Evolutionary conservation across 2,329 filamentous ascomycete species (phyloP), one percentile per base, ranked within the genome.

Genomic region (Scedosporium aurantiacum): DNA sequence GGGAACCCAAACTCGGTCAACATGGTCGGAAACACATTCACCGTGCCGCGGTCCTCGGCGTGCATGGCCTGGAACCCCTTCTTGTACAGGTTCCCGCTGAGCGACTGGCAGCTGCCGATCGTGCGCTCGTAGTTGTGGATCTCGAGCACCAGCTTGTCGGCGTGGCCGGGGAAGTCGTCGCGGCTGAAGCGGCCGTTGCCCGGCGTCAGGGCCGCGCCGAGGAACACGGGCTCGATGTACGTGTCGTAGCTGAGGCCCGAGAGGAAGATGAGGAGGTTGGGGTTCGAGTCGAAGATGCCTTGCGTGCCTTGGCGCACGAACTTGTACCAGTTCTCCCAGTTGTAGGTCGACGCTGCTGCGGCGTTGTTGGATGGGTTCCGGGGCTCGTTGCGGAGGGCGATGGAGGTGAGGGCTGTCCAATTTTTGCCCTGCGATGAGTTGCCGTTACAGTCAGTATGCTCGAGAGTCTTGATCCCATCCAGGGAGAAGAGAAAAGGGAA

Each of bases 241-340:
- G 80, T 83, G 68, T 84, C 82, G 70, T 76, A 85, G 68, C 78
- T 76, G 21, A 85, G 74, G 0, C 83, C 83, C 3, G 82, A 85
- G 25, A 85, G 74, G 69, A 85, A 82, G 64, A 86, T 80, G n/a
- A 85, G 70, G 1, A 80, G 70, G 60, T 77, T 69, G 0, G 77
- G 71, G 68, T 85, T 82, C 10, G 77, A 78, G 1, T 68, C 68
- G 70, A 84, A 74, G 60, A 85, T 77, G 4, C 78, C 75, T 18
- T 73, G 68, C 1, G 81, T 75, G 18, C 78, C 82, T 18, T 77
- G 72, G 18, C 76, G 73, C 62, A 79, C 72, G 65, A 78, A 78
- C 10, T 68, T 69, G 70, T 85, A 84, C 79, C 82, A 84, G 10
- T 74, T 73, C 32, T 76, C 71, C 83, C 82, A 86, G 70, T 79